These are phyloP conservation scores for Naumovozyma castellii DNA, from an alignment of 805 yeast genomes.

Conservation along the genomic window DNA sequence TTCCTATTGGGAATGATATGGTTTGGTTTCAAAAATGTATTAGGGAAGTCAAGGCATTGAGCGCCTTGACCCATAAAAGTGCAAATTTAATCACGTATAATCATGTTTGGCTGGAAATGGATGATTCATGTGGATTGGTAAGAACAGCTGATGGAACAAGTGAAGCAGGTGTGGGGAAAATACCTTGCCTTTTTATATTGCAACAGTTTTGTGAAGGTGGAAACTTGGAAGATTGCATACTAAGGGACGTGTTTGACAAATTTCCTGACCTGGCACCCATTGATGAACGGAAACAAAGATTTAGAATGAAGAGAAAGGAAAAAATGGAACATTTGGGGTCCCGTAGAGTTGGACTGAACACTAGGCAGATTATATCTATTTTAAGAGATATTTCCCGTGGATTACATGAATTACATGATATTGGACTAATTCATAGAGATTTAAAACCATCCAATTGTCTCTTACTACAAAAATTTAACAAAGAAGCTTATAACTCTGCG, in stretches of 20 bases:
- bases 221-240: conserved; percentile 60
- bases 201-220: conserved; percentile 90
- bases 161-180: conserved; percentile 16
- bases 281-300: conserved; percentile 32
- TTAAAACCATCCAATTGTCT: conserved; percentile 84
- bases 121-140: conserved; percentile 36
- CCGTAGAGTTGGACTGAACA: conserved; percentile 33
- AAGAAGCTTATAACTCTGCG: conserved; percentile 13
- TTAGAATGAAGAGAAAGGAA: conserved; percentile 17
- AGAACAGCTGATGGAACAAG: conserved; percentile 10
- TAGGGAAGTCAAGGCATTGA: conserved; percentile 68
- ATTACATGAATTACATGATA: conserved; percentile 57
- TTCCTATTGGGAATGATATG: conserved; percentile 71
- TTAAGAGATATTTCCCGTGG: conserved; percentile 63
- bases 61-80: conserved; percentile 36
- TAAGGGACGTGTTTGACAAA: conserved; percentile 25
- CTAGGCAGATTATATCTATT: conserved; percentile 57
- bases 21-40: conserved; percentile 61
- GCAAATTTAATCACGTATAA: conserved; percentile 71
- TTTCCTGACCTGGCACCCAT: conserved; percentile 30
- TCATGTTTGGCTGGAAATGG: conserved; percentile 83
- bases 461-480: conserved; percentile 29
- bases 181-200: conserved; percentile 69
- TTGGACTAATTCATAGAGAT: conserved; percentile 79
- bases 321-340: conserved; percentile 1